phyloP scores from a whole-genome alignment of 139 green algal species.

The Mesotaenium endlicherianum region DNA sequence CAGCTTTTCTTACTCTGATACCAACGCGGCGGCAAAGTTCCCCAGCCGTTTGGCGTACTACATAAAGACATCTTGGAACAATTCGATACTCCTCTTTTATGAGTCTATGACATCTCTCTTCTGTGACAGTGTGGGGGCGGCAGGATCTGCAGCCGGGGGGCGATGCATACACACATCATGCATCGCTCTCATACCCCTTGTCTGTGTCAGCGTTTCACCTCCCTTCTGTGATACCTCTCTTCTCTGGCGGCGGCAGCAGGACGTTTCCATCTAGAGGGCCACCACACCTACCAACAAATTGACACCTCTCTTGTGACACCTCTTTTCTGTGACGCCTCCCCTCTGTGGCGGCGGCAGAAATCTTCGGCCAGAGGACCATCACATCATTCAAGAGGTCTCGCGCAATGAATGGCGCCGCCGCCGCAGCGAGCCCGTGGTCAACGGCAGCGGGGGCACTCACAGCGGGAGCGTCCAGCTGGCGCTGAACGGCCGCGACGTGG shows the following conservation, averaged over 20 bases:
- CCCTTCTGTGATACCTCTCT: neutral
- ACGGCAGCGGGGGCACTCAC: neutral
- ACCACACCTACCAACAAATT: neutral
- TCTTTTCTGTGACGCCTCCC: neutral
- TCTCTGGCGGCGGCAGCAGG: too few species aligned
- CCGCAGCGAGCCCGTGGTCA: slow-evolving; percentile 7
- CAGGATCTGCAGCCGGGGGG: too few species aligned
- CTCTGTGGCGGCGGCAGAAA: too few species aligned
- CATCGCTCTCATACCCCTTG: neutral
- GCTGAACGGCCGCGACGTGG: neutral
- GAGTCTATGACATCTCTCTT: too few species aligned
- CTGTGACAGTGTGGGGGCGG: too few species aligned
- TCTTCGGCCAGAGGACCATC: slow-evolving; percentile 6
- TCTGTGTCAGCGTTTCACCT: neutral
- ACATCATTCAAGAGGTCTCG: slow-evolving; percentile 23
- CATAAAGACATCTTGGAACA: too few species aligned
- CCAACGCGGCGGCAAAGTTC: too few species aligned
- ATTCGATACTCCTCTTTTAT: too few species aligned
- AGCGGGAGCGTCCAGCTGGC: neutral
- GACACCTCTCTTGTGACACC: neutral
- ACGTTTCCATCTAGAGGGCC: too few species aligned
- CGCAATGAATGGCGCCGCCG: neutral
- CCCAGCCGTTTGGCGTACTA: too few species aligned
- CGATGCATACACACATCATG: too few species aligned
- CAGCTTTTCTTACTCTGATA: too few species aligned